Evolutionary conservation across 306 rosid species (phyloP).

Genomic region (Sechiopsis laciniata): DNA sequence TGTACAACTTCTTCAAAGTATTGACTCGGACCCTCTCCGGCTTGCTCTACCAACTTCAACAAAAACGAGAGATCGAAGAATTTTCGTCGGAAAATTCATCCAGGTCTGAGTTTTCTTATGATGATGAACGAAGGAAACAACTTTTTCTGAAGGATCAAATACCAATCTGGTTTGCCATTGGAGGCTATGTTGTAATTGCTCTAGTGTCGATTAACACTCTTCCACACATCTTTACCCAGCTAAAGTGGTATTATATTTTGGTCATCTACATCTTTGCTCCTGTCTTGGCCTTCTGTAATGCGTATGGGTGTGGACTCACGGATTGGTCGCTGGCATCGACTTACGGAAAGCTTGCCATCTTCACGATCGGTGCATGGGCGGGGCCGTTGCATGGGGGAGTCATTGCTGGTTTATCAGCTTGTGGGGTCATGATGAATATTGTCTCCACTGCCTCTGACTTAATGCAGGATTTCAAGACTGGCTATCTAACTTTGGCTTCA

Average conservation of each 20-base stretch:
- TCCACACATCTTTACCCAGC: conserved; percentile 38
- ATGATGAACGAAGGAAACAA: conserved; percentile 33
- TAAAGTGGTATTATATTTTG: conserved; percentile 41
- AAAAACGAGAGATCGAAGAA: conserved; percentile 15
- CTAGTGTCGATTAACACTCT: conserved; percentile 37
- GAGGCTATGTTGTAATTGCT: conserved; percentile 36
- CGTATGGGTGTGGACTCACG: conserved; percentile 46
- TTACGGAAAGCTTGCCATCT: conserved; percentile 45
- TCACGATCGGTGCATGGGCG: conserved; percentile 45
- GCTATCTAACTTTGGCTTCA: conserved; percentile 42
- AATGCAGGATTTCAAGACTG: conserved; percentile 48
- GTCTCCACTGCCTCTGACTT: conserved; percentile 47
- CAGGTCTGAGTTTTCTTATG: conserved; percentile 31
- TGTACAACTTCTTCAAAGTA: conserved; percentile 41
- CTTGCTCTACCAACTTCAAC: conserved; percentile 27
- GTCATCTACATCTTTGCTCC: conserved; percentile 42
- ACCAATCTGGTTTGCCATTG: conserved; percentile 40
- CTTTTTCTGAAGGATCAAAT: conserved; percentile 42
- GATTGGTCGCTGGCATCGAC: conserved; percentile 49
- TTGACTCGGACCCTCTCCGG: conserved; percentile 31
- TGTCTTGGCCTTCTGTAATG: conserved; percentile 43
- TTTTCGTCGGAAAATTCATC: conserved; percentile 25
- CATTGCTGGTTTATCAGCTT: conserved; percentile 45
- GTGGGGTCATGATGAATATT: conserved; percentile 52
- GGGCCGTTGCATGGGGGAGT: conserved; percentile 40